Conservation (phyloP, 2,329 filamentous ascomycete species). For the Colletotrichum sp. region DNA sequence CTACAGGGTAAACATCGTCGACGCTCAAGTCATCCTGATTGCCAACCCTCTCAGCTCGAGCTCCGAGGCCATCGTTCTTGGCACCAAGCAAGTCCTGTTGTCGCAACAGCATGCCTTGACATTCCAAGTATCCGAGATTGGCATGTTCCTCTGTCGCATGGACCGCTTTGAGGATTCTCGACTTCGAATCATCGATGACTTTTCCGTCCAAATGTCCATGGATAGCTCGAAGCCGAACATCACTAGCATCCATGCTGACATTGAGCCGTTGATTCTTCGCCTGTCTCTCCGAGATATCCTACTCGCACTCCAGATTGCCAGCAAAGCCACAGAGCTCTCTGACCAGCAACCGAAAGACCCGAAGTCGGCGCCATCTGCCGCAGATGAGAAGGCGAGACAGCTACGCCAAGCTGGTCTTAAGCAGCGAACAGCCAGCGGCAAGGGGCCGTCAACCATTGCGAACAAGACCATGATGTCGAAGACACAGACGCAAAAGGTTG, state of each 20-base stretch:
- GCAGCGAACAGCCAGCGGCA: constrained; percentile 62
- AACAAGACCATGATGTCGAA: constrained; percentile 42
- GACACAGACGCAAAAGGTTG: constrained; percentile 35
- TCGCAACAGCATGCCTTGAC: constrained; percentile 95
- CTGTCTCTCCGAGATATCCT: constrained; percentile 94
- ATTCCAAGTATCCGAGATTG: constrained; percentile 89
- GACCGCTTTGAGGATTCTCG: constrained; percentile 92
- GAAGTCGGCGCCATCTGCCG: constrained; percentile 33
- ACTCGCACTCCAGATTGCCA: constrained; percentile 89
- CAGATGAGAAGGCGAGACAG: constrained; percentile 63
- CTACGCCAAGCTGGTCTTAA: constrained; percentile 55
- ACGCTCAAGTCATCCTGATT: constrained; percentile 95
- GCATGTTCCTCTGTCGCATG: constrained; percentile 99
- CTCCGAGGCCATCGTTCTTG: constrained; percentile 94
- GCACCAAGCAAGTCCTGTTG: constrained; percentile 90
- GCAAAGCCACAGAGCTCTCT: constrained; percentile 88
- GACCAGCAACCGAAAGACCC: constrained; percentile 59
- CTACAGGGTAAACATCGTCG: constrained; percentile 91
- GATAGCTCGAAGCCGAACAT: constrained; percentile 69
- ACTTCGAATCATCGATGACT: constrained; percentile 94
- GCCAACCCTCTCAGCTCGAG: constrained; percentile 89
- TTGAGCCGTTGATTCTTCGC: constrained; percentile 90
- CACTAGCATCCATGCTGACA: constrained; percentile 83
- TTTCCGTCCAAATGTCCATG: constrained; percentile 88
- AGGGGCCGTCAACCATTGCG: constrained; percentile 57